Evolutionary conservation across 352 stramenopile species (phyloP), one percentile per base, ranked within the genome.

Genomic region (Globisporangium irregulare): DNA sequence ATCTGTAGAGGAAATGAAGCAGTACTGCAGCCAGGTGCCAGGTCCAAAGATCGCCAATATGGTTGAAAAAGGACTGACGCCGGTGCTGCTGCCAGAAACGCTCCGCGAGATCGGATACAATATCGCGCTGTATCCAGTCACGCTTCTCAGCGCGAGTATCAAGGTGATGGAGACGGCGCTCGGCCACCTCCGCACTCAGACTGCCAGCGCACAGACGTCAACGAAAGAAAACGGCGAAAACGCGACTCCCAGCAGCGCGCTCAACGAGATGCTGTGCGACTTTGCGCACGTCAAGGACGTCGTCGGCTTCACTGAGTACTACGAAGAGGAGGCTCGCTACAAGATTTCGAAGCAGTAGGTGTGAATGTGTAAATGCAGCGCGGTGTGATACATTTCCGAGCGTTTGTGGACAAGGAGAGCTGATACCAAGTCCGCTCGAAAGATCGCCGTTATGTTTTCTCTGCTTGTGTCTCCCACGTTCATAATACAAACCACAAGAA

Each of bases 31-130:
- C 29, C 68, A 90, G 48, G 95, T 99, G 4, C 79, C 85, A 0
- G 96, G 96, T 32, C 79, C 90, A 8, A 98, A 99, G 79, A 82
- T 98, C 56, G 22, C 75, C 55, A 75, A 73, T 53, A 75, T 78
- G 95, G 82, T 98, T 32, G 94, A 98, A 76, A 93, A 92, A 24
- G 96, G 96, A 5, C 84, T 92, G 56, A 98, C 94, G n/a, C 96
- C 95, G 5, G 87, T 98, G 14, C 71, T 98, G 38, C 73, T 90
- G 41, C 86, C 94, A 0, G 70, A 81, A 64, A 71, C 97, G 67
- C 79, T 99, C n/a, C 77, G 89, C 58, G 62, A 86, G 64, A 96
- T 99, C 68, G 94, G 96, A 36, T 99, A 98, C 74, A 97, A 86
- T 32, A 89, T 98, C 69, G 95, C 90, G 15, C 88, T 90, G 18